Evolutionary conservation across 495 filamentous ascomycete species (phyloP), one percentile per base, ranked within the genome.

Genomic region (Neohortaea acidophila): DNA sequence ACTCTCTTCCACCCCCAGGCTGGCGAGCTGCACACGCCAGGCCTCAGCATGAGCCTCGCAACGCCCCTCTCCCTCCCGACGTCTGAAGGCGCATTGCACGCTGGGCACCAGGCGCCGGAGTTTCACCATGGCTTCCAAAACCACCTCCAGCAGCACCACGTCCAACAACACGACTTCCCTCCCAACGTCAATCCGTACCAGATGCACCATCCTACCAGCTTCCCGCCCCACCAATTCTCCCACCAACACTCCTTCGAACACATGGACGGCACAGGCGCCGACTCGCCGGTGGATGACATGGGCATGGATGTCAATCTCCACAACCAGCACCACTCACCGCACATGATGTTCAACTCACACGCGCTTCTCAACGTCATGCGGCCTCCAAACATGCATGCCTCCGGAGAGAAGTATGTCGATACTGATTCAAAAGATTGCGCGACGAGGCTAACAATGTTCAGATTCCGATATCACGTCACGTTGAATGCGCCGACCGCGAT

Each of bases 401-500:
- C 53, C 4, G 48, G 38, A 15, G 57, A 61, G 30, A 53, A 57
- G 59, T 61, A 47, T 51, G 59, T 53, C 14, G 2, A 18, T n/a
- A 10, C 2, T 9, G 29, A 15, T 3, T 1, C 21, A 12, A 9
- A 7, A 14, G 9, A 19, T 21, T n/a, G 10, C 36, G n/a, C 10
- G n/a, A 31, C 17, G 5, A 34, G 33, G 21, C 41, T 66, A 6
- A 66, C 59, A 20, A 9, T 17, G 2, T 57, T 59, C 38, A 91
- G 86, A 44, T 96, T 96, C 54, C 84, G 91, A 17, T 99, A 81
- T 58, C 76, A 83, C 52, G 77, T 83, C 26, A 84, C 84, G 0
- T 62, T 99, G 33, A 87, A 93, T 54, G 89, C 87, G 1, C 83
- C 85, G 11, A 94, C 87, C 1, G 87, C 87, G n/a, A 96, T 94